Evolutionary conservation across 2,329 filamentous ascomycete genomes (phyloP).

Genomic region (Cladophialophora exuberans): DNA sequence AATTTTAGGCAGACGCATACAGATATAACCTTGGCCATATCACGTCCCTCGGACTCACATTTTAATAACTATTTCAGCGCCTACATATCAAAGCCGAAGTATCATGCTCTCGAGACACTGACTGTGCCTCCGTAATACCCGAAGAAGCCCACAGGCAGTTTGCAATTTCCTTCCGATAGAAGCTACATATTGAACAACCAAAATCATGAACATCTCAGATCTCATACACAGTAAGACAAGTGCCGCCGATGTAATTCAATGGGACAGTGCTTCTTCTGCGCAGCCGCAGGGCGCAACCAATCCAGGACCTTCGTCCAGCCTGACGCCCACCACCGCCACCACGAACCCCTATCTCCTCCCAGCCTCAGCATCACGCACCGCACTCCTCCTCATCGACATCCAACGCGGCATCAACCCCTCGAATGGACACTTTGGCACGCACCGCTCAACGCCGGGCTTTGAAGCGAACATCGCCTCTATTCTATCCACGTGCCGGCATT

Average conservation of each 20-base stretch:
- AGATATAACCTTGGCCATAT: too few species aligned
- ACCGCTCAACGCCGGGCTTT: constrained; percentile 50
- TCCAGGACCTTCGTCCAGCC: not conserved
- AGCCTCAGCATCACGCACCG: constrained; percentile 39
- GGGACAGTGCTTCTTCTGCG: not conserved
- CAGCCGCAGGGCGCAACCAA: not conserved
- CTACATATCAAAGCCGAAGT: too few species aligned
- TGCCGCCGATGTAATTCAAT: not conserved
- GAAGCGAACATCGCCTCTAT: constrained; percentile 48
- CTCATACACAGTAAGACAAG: not conserved
- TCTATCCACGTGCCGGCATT: constrained; percentile 40
- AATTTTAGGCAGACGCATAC: too few species aligned
- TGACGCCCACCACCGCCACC: not conserved
- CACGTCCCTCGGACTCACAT: too few species aligned
- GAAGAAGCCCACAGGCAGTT: not conserved
- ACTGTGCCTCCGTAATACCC: too few species aligned
- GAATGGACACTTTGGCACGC: constrained; percentile 44
- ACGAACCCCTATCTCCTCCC: not conserved
- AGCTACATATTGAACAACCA: not conserved
- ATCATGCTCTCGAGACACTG: too few species aligned
- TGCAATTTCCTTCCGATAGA: not conserved
- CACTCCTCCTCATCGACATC: constrained; percentile 54
- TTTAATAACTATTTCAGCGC: too few species aligned
- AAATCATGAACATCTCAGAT: not conserved
- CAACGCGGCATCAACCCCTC: constrained; percentile 48